Conservation (phyloP, 768 basidiomycete species). For the Rhodosporidiobolus odoratus region DNA sequence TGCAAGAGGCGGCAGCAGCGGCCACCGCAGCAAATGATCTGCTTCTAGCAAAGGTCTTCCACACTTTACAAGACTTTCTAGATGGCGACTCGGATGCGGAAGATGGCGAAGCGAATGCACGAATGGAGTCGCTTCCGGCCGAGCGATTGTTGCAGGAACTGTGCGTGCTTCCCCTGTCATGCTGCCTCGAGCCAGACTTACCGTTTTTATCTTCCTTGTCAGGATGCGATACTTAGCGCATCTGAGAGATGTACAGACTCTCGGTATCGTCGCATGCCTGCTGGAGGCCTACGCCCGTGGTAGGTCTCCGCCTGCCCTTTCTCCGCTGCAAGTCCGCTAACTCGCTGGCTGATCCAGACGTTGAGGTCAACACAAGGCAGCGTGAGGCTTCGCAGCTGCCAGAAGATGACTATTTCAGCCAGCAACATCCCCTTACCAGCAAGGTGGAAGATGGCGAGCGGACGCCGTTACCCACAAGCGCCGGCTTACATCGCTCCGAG, state of each 20-base stretch:
- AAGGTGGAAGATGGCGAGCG: background rate
- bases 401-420: slow-evolving; percentile 37
- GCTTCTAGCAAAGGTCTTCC: slow-evolving; percentile 25
- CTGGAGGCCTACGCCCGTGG: slow-evolving; percentile 28
- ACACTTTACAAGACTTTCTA: slow-evolving; percentile 25
- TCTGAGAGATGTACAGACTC: slow-evolving; percentile 34
- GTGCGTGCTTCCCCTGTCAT: background rate
- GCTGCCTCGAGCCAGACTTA: background rate
- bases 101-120: background rate
- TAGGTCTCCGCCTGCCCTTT: background rate
- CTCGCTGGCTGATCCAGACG: background rate
- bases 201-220: background rate
- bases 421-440: slow-evolving; percentile 7
- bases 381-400: background rate
- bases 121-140: slow-evolving; percentile 12
- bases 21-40: slow-evolving; percentile 19
- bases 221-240: slow-evolving; percentile 24
- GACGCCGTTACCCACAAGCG: slow-evolving; percentile 21
- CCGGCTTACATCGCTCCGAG: slow-evolving; percentile 7
- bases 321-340: background rate
- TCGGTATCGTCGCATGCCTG: slow-evolving; percentile 34
- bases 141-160: slow-evolving; percentile 30
- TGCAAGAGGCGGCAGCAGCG: slow-evolving; percentile 2
- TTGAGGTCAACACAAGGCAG: background rate
- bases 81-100: slow-evolving; percentile 10